Evolutionary conservation across 805 yeast genomes (phyloP), one percentile per base, ranked within the genome.

Genomic region (Maudiozyma pseudohumilis): DNA sequence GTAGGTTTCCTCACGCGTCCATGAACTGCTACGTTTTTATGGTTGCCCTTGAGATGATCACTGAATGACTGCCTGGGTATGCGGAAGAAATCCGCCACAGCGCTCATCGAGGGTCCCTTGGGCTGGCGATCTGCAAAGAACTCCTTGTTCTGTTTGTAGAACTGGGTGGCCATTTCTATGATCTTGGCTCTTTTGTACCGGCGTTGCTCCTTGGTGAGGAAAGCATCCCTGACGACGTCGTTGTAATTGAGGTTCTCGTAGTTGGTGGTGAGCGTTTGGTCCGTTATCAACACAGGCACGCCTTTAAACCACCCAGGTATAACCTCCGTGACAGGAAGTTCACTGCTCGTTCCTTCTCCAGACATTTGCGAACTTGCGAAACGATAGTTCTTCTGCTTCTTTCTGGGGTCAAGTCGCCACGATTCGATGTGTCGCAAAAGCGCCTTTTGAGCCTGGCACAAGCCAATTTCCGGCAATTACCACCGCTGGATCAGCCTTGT

Each of bases 11-110:
- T 29, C 9, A 39, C 15, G 26, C 34, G 25, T 10, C 45, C 45
- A 24, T 39, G 35, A 11, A 42, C 28, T 3, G 42, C 45, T 22
- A 35, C 16, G 25, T 42, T 42, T 15, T 29, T 10, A 29, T 42
- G 45, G 11, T 25, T 26, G 6, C 45, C 42, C 15, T 34, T 39
- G 7, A 39, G 24, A 36, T 42, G 45, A 36, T 42, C 45, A 32
- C 37, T 35, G 19, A 42, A 42, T 2, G 45, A 32, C 26, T 42
- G 45, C 32, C 40, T 39, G 11, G 45, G 34, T 12, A 42, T 42
- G 16, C 39, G 36, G 21, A 42, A 42, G 29, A 22, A 42, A 9
- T 37, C 35, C 4, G 42, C 40, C 3, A 39, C 42, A 3, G 43
- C 24, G 10, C 40, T 34, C 21, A 37, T 13, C 3, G 45, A 34